These are phyloP conservation scores for Akanthomyces dipterigenus DNA, from an alignment of 2,329 filamentous ascomycete species.

Conservation along the genomic window DNA sequence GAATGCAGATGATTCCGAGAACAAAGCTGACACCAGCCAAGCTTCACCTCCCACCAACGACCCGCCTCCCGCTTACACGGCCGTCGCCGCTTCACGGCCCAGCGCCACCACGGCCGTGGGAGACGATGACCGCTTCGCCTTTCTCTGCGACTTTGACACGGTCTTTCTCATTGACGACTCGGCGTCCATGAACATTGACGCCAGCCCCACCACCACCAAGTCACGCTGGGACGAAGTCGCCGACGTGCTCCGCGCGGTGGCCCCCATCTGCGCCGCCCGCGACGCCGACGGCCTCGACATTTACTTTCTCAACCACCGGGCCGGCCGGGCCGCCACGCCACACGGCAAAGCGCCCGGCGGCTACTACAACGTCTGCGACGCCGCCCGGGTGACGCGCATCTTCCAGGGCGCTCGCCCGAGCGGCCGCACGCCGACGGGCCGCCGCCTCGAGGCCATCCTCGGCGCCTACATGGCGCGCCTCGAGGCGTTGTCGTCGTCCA, in stretches of 20 bases:
- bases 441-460: conserved; percentile 63
- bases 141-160: conserved; percentile 76
- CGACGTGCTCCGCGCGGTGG: conserved; percentile 63
- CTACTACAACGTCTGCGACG: conserved; percentile 58
- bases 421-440: conserved; percentile 69
- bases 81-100: not conserved
- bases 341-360: conserved; percentile 38
- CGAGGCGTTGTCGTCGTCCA: conserved; percentile 33
- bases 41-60: conserved; percentile 19
- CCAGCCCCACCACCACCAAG: too few relatives aligned
- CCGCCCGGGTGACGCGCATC: conserved; percentile 55
- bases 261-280: conserved; percentile 72
- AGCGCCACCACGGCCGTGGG: conserved; percentile 4
- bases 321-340: conserved; percentile 22
- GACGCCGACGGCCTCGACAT: conserved; percentile 85
- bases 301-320: conserved; percentile 74
- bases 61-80: conserved; percentile 30
- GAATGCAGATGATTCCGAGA: not conserved
- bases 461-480: conserved; percentile 55
- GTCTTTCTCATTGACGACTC: conserved; percentile 89
- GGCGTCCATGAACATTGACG: conserved; percentile 67
- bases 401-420: conserved; percentile 61
- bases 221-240: conserved; percentile 69
- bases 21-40: not conserved
- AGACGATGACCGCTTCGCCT: conserved; percentile 64